Conservation (phyloP, 2,329 filamentous ascomycete species). For the Claviceps lovelessii region DNA sequence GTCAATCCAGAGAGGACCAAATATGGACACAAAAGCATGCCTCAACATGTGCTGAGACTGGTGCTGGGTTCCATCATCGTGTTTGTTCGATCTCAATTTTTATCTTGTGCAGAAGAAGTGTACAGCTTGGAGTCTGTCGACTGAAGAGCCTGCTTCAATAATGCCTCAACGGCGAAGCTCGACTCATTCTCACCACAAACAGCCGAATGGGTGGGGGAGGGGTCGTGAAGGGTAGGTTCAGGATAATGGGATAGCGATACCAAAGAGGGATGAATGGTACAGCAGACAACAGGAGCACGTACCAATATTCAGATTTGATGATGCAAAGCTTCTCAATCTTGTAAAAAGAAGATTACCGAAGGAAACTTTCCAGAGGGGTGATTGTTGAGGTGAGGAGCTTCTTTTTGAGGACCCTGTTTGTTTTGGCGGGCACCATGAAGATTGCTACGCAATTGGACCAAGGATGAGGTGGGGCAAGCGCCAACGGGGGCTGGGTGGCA, state of each 20-base stretch:
- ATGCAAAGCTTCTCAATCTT: background rate
- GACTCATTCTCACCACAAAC: background rate
- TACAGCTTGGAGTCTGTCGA: background rate
- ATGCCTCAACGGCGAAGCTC: conserved; percentile 1
- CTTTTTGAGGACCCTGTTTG: conserved; percentile 2
- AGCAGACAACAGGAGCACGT: background rate
- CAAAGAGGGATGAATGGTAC: background rate
- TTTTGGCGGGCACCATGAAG: conserved; percentile 3
- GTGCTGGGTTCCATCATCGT: background rate
- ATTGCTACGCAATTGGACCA: conserved; percentile 3
- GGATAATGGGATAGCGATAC: background rate
- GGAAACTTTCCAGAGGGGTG: background rate
- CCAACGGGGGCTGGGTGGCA: background rate
- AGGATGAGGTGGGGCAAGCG: conserved; percentile 11
- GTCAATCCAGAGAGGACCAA: background rate
- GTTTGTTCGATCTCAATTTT: background rate
- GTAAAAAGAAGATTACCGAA: background rate
- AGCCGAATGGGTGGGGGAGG: background rate
- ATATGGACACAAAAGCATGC: background rate
- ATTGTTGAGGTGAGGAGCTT: conserved; percentile 4
- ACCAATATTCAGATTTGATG: background rate
- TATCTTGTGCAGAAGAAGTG: background rate
- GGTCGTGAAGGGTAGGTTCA: background rate
- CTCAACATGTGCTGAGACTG: background rate
- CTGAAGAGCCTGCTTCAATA: background rate